Percentiles rank a stretch among this genome's conserved stretches.
phyloP scores from a whole-genome alignment of 768 basidiomycete species.

The Nidula microcarpa region DNA sequence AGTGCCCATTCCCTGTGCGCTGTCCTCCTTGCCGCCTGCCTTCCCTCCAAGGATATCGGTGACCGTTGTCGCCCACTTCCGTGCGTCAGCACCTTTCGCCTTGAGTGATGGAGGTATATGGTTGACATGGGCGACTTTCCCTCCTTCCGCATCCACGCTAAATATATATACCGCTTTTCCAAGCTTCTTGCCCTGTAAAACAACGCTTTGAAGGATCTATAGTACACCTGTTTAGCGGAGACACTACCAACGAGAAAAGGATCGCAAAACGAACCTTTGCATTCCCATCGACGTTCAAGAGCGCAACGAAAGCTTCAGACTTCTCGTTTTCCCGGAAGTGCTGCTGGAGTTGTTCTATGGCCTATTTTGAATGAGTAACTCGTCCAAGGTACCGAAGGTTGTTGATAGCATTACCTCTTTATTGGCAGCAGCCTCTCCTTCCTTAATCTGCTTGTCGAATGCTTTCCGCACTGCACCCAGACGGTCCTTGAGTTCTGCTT shows the following conservation, averaged over 20 bases:
- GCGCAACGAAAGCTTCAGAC: constrained; percentile 64
- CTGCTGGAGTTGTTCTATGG: constrained; percentile 60
- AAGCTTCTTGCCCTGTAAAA: constrained; percentile 75
- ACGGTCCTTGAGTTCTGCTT: constrained; percentile 75
- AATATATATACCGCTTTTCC: constrained; percentile 87
- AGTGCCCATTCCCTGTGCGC: constrained; percentile 83
- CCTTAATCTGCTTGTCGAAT: constrained; percentile 83
- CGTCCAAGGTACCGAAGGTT: background rate
- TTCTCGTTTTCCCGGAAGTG: constrained; percentile 79
- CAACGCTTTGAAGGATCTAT: constrained; percentile 73
- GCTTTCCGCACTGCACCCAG: constrained; percentile 71
- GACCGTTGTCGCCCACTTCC: constrained; percentile 82
- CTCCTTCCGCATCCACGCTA: constrained; percentile 63
- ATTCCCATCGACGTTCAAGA: constrained; percentile 78
- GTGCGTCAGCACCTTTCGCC: constrained; percentile 72
- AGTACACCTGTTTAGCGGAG: background rate
- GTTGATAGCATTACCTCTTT: constrained; percentile 58
- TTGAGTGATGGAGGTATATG: constrained; percentile 60
- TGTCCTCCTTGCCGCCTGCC: constrained; percentile 95
- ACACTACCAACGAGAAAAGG: background rate
- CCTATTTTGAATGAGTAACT: constrained; percentile 34
- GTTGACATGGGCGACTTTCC: constrained; percentile 87
- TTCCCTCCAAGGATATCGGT: constrained; percentile 86
- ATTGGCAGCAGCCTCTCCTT: constrained; percentile 68
- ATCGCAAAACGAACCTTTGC: constrained; percentile 52